Base-by-base conservation (phyloP, 148 eudicot genomes). In the Fagopyrum tataricum region DNA sequence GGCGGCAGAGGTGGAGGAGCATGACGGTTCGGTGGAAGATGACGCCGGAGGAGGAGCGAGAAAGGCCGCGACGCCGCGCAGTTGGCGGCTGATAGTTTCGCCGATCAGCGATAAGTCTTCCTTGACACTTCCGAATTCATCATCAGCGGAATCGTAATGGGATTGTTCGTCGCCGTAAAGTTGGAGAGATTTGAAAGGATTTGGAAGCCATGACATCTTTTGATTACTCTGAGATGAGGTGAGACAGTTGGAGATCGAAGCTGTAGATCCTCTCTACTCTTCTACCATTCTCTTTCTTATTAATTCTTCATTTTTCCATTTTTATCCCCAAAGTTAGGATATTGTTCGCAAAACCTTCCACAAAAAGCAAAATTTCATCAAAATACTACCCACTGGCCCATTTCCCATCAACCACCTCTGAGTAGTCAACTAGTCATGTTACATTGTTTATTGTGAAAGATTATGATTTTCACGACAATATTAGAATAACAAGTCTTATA, bases 51-150 rank as follows among this genome's bases (percentile, higher is more conserved):
- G 93, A 13, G 93, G 97, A 12, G 93, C 87, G 9, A 91, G 89
- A 68, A 91, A 89, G 40, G 91, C 74, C 13, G 90, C 90, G 78
- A 86, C 88, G 24, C 85, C 88, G 68, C 82, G 91, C 31, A 89
- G 79, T 52, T 81, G 91, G 47, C 85, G 89, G 72, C 84, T 77
- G 75, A 87, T 78, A 10, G 88, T 59, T 55, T 79, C 79, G 49
- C 84, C 79, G 84, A 90, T 75, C 73, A 74, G 84, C 49, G 93
- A 81, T 40, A 88, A 74, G 71, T 85, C 85, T 4, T 82, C 77
- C 53, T 77, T 81, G 1, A 82, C 80, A 58, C 85, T 82, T 71
- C 51, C 73, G 75, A 68, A 6, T 49, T 76, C 56, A 39, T 73
- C 24, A 6, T 23, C 74, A 15, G 24, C 67, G 20, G 55, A 74